Percentiles rank a stretch among this genome's conserved stretches.
phyloP scores from a whole-genome alignment of 305 asterid species.

The Nicotiana rustica region DNA sequence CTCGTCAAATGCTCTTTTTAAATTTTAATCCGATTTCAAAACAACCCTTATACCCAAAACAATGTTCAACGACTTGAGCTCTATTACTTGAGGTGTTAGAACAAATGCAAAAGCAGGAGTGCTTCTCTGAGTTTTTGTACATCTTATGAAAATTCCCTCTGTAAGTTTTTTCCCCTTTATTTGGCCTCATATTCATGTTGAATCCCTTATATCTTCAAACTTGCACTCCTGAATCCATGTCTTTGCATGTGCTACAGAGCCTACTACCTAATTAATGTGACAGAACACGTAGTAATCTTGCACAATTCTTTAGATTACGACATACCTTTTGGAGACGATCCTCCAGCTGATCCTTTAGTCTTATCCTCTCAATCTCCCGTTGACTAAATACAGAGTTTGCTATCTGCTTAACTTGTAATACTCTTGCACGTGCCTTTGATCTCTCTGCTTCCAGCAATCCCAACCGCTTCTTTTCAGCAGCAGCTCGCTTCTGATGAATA shows the following conservation, averaged over 20 bases:
- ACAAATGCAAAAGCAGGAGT: conserved; percentile 5
- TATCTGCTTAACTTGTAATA: conserved; percentile 39
- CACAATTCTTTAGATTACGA: not conserved
- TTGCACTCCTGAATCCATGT: not conserved
- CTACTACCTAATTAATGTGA: not conserved
- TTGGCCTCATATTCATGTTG: conserved; percentile 8
- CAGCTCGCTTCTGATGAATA: conserved; percentile 44
- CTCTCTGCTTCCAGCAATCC: conserved; percentile 46
- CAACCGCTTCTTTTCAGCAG: conserved; percentile 46
- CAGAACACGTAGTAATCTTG: not conserved
- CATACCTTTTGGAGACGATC: conserved; percentile 40
- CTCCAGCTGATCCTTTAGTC: conserved; percentile 37
- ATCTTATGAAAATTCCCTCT: not conserved
- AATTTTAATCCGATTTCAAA: not conserved
- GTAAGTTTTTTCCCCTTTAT: not conserved
- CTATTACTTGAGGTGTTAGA: not conserved
- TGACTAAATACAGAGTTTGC: conserved; percentile 37
- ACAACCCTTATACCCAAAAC: conserved; percentile 3
- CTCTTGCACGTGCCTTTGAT: conserved; percentile 45
- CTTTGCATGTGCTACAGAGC: not conserved
- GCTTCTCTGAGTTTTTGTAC: conserved; percentile 15
- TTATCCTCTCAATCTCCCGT: conserved; percentile 41
- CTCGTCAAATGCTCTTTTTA: conserved; percentile 3
- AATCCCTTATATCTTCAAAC: not conserved
- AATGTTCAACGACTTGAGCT: not conserved